phyloP scores from a whole-genome alignment of 2,329 filamentous ascomycete genomes.

The Fusarium sp. region DNA sequence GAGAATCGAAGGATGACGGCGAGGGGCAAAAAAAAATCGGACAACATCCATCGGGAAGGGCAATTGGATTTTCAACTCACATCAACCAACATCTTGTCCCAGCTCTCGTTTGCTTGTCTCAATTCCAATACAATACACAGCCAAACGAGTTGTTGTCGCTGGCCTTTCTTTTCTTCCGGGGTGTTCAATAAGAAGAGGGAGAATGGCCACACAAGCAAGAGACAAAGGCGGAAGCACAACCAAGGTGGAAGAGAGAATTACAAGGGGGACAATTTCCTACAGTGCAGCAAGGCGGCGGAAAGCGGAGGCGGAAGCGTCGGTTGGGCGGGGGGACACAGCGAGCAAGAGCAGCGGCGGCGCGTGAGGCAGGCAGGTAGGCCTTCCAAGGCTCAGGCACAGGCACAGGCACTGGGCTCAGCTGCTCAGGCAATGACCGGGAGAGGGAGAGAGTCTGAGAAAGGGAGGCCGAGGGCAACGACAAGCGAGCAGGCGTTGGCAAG shows the following conservation, averaged over 20 bases:
- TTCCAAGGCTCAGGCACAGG: slow-evolving; percentile 1
- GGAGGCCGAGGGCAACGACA: slow-evolving; percentile 20
- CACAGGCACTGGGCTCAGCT: too few species aligned
- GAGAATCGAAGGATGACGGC: slow-evolving; percentile 2
- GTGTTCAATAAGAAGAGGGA: slow-evolving; percentile 23
- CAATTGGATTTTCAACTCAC: slow-evolving; percentile 50
- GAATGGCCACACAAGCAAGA: slow-evolving; percentile 37
- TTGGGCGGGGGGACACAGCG: slow-evolving; percentile 23
- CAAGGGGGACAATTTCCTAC: slow-evolving; percentile 43
- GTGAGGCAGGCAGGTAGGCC: slow-evolving; percentile 10
- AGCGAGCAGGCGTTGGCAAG: slow-evolving; percentile 1
- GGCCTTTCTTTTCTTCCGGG: slow-evolving; percentile 4
- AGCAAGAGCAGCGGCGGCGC: slow-evolving; percentile 4
- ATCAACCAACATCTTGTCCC: slow-evolving; percentile 55
- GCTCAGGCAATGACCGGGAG: too few species aligned
- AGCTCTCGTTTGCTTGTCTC: not conserved
- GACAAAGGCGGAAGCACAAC: slow-evolving; percentile 12
- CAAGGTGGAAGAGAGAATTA: slow-evolving; percentile 33
- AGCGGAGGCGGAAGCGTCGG: slow-evolving; percentile 36
- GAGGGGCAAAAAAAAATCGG: slow-evolving; percentile 18
- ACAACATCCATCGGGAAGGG: slow-evolving; percentile 20
- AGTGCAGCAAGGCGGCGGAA: slow-evolving; percentile 32
- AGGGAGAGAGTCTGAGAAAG: slow-evolving; percentile 1
- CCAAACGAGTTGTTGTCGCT: slow-evolving; percentile 16
- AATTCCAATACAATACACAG: slow-evolving; percentile 23